Base-by-base conservation (phyloP, 176 grass and related monocot genomes). In the Pontederia crassipes region DNA sequence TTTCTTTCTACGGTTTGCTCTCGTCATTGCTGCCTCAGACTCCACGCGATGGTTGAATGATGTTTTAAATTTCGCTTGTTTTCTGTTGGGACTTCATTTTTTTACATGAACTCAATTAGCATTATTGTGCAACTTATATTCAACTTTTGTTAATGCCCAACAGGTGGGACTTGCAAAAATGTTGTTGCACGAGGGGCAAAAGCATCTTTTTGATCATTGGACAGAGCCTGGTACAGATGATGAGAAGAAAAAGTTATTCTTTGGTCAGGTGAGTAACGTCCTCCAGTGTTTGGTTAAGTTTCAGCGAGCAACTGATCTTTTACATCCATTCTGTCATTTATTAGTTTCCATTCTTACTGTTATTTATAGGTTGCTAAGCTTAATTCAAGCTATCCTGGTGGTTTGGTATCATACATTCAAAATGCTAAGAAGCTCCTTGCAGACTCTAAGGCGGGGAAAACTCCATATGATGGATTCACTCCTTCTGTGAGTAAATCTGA, bases 301-400 rank as follows among this genome's bases (percentile, higher is more conserved):
- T 14, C 26, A 35, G 0, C 6, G 13, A 46, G 14, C 6, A 12
- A 14, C 17, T 55, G 15, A 17, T 3, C 0, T 55, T 54, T 55
- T 55, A 55, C 54, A 9, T 55, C 18, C 2, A 17, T 55, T 2
- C 9, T 0, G 17, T 4, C 16, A 9, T 18, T 8, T 10, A 55
- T 0, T 5, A 17, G 8, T 17, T 55, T 0, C 46, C 59, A 45
- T 15, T 46, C 1, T 50, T 32, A 0, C 3, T n/a, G 49, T 48
- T 58, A 20, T 45, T 64, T 67, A 14, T 59, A 97, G 92, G 78
- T 97, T 35, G 9, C 0, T 40, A 61, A 64, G 15, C 93, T 97
- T 67, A 82, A 97, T 72, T 91, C 84, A 58, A 97, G 76, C 77
- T 97, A 91, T 74, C 93, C 84, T 67, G 87, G 87, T 68, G 93